Evolutionary conservation across 768 basidiomycete species (phyloP), one percentile per base, ranked within the genome.

Genomic region (Suillus subaureus): DNA sequence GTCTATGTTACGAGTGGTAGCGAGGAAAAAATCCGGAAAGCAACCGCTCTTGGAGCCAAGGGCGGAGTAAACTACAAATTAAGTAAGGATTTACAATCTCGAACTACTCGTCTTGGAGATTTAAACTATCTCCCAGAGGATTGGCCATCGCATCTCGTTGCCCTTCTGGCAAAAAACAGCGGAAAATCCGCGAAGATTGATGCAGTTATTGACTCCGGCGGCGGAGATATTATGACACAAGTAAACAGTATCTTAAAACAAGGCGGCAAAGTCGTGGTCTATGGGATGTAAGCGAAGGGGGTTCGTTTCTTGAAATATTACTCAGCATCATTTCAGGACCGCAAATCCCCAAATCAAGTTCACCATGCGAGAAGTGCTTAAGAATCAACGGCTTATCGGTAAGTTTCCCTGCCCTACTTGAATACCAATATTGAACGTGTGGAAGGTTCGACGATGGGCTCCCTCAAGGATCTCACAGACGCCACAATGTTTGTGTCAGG

Each of bases 1-100:
- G 92, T 94, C n/a, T 95, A 89, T 74, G 92, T 94, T 28, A 92
- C 94, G 5, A 92, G 90, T 67, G 85, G 91, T 11, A 86, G 76
- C 54, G 79, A 82, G 33, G 85, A 86, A 11, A 95, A 95, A 79
- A 87, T 96, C 56, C 75, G 79, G 57, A 86, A 83, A 63, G 93
- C 93, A 0, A 73, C 86, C 23, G 75, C 76, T 18, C 79, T 94
- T 12, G 94, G 94, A 13, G 93, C 92, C 0, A 85, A 83, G 67
- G 93, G 86, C n/a, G 93, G 93, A 1, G 87, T 87, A 9, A 87
- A 82, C 70, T 96, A 95, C 74, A 89, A 84, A 72, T 80, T 86
- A 42, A 77, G 92, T 90, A 54, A 62, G 85, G 73, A 28, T 61
- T 31, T 15, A 61, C 28, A 18, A 40, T 54, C 52, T 35, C 31